Percentiles rank a stretch among this genome's conserved stretches.
Conservation (phyloP, 805 yeast genomes). For the Lachancea sp. region DNA sequence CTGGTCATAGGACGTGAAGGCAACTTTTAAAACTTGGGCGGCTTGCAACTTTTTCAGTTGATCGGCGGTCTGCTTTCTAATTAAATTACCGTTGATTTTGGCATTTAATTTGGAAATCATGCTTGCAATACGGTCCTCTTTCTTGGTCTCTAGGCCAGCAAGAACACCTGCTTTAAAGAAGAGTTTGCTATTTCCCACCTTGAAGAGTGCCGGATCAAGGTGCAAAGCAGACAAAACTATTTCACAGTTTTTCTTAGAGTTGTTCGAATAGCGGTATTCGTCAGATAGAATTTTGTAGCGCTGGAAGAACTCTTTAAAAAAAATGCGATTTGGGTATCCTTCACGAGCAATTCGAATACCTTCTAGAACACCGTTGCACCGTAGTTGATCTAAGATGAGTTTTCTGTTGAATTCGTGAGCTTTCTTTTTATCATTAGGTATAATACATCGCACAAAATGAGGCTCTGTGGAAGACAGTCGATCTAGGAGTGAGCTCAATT, state of each 20-base stretch:
- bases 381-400: constrained; percentile 77
- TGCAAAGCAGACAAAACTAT: constrained; percentile 55
- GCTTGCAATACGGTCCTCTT: constrained; percentile 56
- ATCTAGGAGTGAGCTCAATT: constrained; percentile 60
- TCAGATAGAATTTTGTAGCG: constrained; percentile 68
- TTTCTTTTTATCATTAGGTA: constrained; percentile 75
- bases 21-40: constrained; percentile 57
- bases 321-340: constrained; percentile 91
- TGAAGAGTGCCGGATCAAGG: constrained; percentile 72
- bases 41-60: constrained; percentile 61
- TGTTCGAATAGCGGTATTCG: constrained; percentile 37
- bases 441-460: constrained; percentile 91
- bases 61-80: constrained; percentile 43
- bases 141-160: constrained; percentile 75
- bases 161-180: constrained; percentile 95
- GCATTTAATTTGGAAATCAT: constrained; percentile 61
- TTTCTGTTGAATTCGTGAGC: constrained; percentile 66
- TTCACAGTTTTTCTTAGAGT: constrained; percentile 63
- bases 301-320: constrained; percentile 69
- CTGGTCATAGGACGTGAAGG: constrained; percentile 47
- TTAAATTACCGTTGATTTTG: constrained; percentile 53
- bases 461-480: constrained; percentile 81
- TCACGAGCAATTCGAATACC: constrained; percentile 96
- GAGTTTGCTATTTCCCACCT: constrained; percentile 87
- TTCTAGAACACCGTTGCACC: constrained; percentile 96